A percentile compares a stretch with the other conserved stretches of the same genome.
phyloP scores from a whole-genome alignment of 345 rosid species.

The Hevea brasiliensis region DNA sequence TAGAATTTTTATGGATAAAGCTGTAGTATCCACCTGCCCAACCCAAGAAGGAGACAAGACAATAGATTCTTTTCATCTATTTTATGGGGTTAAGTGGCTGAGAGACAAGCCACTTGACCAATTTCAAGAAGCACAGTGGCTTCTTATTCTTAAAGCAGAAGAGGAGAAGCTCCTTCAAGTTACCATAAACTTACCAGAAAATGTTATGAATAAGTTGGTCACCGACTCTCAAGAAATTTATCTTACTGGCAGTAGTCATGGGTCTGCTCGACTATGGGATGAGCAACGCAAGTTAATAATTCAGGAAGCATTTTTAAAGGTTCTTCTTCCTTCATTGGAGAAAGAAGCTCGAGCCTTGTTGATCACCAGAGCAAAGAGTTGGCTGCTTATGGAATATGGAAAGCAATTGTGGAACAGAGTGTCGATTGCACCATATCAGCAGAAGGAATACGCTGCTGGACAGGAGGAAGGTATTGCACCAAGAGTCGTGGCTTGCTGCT shows the following conservation, averaged over 20 bases:
- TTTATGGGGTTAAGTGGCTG: constrained; percentile 14
- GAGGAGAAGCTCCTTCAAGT: constrained; percentile 15
- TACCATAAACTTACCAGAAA: constrained; percentile 8
- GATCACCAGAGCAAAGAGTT: constrained; percentile 5
- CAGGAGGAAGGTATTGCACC: not conserved
- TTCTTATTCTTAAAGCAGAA: constrained; percentile 20
- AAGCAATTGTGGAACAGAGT: constrained; percentile 11
- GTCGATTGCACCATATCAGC: constrained; percentile 10
- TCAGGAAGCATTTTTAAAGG: not conserved
- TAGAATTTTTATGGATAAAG: constrained; percentile 6
- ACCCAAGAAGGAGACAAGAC: constrained; percentile 7
- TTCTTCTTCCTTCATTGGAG: constrained; percentile 14
- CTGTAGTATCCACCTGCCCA: constrained; percentile 12
- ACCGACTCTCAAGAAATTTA: not conserved
- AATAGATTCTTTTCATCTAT: constrained; percentile 10
- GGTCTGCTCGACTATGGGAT: constrained; percentile 11
- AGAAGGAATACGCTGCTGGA: not conserved
- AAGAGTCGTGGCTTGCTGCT: constrained; percentile 20
- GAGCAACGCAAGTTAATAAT: constrained; percentile 16
- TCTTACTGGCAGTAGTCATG: not conserved
- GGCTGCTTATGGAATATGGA: constrained; percentile 17
- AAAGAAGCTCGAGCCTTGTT: constrained; percentile 12
- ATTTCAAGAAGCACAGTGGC: constrained; percentile 17
- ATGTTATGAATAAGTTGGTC: not conserved
- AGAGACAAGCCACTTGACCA: constrained; percentile 8